A percentile compares a stretch with the other conserved stretches of the same genome.
Conservation (phyloP, 202 grass and related monocot genomes). For the Schoenoplectus tabernaemontani region DNA sequence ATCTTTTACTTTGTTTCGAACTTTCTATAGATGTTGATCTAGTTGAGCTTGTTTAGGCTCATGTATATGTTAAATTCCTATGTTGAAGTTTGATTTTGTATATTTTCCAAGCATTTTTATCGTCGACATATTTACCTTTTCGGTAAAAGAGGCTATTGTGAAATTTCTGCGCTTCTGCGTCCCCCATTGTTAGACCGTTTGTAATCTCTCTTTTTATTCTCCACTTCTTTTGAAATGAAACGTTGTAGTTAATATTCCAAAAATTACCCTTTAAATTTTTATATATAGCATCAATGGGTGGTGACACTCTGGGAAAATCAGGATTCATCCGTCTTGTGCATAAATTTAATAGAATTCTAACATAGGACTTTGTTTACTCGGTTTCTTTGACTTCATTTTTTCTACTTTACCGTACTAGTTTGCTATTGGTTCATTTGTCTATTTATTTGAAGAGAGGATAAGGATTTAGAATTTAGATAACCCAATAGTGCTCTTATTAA, state of each 20-base stretch:
- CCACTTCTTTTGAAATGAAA: neutral
- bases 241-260: neutral
- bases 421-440: neutral
- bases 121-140: neutral
- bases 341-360: too few species aligned
- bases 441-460: conserved; percentile 1
- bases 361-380: too few species aligned
- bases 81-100: neutral
- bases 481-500: neutral
- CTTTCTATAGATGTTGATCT: too few species aligned
- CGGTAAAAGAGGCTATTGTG: too few species aligned
- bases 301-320: too few species aligned
- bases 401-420: neutral
- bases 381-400: neutral
- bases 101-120: neutral
- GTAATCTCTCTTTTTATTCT: neutral
- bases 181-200: neutral
- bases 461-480: neutral
- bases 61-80: neutral
- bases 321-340: too few species aligned
- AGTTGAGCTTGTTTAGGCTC: neutral
- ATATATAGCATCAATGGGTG: neutral
- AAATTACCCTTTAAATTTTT: neutral
- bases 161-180: too few species aligned
- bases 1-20: too few species aligned